A percentile compares a stretch with the other conserved stretches of the same genome.
Evolutionary conservation across 2,329 filamentous ascomycete species (phyloP).

Genomic region (Diatrype stigma): DNA sequence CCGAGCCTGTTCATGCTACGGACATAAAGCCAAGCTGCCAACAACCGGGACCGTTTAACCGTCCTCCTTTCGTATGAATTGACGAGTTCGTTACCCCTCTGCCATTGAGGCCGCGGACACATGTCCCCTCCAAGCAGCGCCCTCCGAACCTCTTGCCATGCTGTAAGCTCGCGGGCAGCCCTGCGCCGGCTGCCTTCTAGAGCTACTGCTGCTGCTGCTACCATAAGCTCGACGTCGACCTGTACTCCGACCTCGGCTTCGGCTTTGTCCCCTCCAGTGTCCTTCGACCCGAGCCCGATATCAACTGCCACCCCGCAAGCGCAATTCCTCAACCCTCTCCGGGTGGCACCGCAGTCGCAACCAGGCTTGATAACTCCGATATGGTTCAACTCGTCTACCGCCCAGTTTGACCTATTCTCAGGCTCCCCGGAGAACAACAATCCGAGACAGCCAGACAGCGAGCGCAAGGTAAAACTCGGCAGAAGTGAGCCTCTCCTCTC

Average conservation of each 20-base stretch:
- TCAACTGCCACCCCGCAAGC: constrained; percentile 3
- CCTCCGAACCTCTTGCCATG: constrained; percentile 26
- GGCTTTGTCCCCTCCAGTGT: constrained; percentile 4
- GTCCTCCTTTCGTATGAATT: constrained; percentile 16
- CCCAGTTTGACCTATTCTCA: constrained; percentile 23
- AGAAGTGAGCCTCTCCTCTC: constrained; percentile 44
- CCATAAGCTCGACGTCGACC: constrained; percentile 5
- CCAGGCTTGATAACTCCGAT: constrained; percentile 33
- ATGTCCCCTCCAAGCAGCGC: constrained; percentile 32
- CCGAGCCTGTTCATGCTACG: too few relatives aligned
- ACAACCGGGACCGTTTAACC: too few relatives aligned
- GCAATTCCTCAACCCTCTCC: constrained; percentile 7
- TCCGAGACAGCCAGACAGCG: constrained; percentile 41
- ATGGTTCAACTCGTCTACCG: constrained; percentile 40
- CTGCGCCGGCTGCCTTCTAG: constrained; percentile 19
- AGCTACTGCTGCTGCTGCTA: not conserved
- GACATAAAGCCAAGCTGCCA: too few relatives aligned
- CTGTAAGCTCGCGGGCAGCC: constrained; percentile 21
- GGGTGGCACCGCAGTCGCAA: constrained; percentile 14
- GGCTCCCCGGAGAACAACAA: constrained; percentile 14
- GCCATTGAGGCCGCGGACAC: constrained; percentile 24
- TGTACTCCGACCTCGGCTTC: constrained; percentile 6
- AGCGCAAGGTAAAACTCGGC: constrained; percentile 59
- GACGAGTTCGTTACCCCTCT: constrained; percentile 16
- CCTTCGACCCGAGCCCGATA: constrained; percentile 12